Evolutionary conservation across 208 protist species (phyloP).

Genomic region (Phytomonas sp.): DNA sequence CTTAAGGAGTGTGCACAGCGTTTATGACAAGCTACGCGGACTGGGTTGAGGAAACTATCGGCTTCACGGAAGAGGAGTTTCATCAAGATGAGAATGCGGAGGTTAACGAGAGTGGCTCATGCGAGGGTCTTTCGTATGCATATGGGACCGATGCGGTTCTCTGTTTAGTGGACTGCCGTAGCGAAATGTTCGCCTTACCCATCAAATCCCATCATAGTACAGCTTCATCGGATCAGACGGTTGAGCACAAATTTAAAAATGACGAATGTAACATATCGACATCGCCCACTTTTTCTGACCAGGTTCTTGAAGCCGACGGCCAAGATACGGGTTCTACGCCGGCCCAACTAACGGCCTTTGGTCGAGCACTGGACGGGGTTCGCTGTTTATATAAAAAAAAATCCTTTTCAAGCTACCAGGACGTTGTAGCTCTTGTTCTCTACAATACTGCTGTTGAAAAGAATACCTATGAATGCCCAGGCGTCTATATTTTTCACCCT

Average conservation of each 20-base stretch:
- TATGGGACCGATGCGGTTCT: constrained; percentile 42
- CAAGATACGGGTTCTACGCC: neutral
- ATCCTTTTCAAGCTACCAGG: constrained; percentile 32
- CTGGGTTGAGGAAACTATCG: constrained; percentile 5
- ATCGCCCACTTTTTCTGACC: neutral
- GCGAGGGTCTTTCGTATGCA: too few relatives aligned
- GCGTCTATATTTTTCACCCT: constrained; percentile 52
- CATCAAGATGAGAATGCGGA: constrained; percentile 12
- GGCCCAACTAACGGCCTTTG: constrained; percentile 27
- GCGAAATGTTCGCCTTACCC: constrained; percentile 10
- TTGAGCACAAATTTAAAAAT: too few relatives aligned
- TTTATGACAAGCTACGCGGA: too few relatives aligned
- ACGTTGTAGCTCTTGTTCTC: constrained; percentile 64
- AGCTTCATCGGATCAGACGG: too few relatives aligned
- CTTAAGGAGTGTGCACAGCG: too few relatives aligned
- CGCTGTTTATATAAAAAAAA: constrained; percentile 54
- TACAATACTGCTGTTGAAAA: constrained; percentile 44
- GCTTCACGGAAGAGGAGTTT: constrained; percentile 10
- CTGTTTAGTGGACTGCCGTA: constrained; percentile 68
- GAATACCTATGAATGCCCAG: constrained; percentile 35
- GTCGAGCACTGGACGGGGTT: constrained; percentile 34
- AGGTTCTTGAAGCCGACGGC: too few relatives aligned
- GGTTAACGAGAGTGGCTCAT: too few relatives aligned
- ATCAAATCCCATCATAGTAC: constrained; percentile 26
- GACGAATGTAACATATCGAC: neutral